These are phyloP conservation scores for Priceomyces carsonii DNA, from an alignment of 805 yeast genomes.

Conservation along the genomic window DNA sequence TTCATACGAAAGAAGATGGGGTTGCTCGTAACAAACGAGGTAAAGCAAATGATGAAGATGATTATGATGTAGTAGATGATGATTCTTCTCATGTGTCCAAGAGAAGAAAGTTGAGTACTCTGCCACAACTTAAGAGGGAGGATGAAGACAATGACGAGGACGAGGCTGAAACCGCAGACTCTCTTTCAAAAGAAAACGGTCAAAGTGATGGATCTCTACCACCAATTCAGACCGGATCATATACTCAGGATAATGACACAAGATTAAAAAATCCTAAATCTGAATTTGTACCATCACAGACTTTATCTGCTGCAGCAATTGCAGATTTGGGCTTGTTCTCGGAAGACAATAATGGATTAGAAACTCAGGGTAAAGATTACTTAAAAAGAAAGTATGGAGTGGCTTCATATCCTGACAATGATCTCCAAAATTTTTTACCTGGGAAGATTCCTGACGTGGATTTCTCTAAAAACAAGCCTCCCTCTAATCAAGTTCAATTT, in stretches of 20 bases:
- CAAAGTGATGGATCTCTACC: slow-evolving; percentile 38
- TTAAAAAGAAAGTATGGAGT: slow-evolving; percentile 80
- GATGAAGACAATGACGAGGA: slow-evolving; percentile 7
- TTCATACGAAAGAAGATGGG: slow-evolving; percentile 1
- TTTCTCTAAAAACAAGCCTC: slow-evolving; percentile 71
- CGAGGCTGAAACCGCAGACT: slow-evolving; percentile 9
- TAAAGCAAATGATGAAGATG: slow-evolving; percentile 1
- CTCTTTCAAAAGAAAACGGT: slow-evolving; percentile 5
- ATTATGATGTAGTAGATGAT: background rate
- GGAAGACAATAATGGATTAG: slow-evolving; percentile 59
- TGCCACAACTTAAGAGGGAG: slow-evolving; percentile 1
- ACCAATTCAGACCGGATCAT: slow-evolving; percentile 46
- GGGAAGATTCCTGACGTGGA: slow-evolving; percentile 88
- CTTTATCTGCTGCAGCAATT: slow-evolving; percentile 62
- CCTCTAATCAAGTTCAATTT: slow-evolving; percentile 86
- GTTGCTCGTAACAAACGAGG: background rate
- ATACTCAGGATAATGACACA: slow-evolving; percentile 56
- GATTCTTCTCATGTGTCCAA: slow-evolving; percentile 1
- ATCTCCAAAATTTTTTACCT: slow-evolving; percentile 73
- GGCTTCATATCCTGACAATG: slow-evolving; percentile 82
- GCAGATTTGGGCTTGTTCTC: slow-evolving; percentile 64
- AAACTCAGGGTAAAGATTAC: slow-evolving; percentile 71
- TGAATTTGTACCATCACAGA: slow-evolving; percentile 71
- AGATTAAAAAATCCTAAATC: slow-evolving; percentile 69
- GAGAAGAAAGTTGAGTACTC: slow-evolving; percentile 1